A percentile compares a stretch with the other conserved stretches of the same genome.
Evolutionary conservation across 805 yeast genomes (phyloP).

Genomic region (Kuraishia hungarica): DNA sequence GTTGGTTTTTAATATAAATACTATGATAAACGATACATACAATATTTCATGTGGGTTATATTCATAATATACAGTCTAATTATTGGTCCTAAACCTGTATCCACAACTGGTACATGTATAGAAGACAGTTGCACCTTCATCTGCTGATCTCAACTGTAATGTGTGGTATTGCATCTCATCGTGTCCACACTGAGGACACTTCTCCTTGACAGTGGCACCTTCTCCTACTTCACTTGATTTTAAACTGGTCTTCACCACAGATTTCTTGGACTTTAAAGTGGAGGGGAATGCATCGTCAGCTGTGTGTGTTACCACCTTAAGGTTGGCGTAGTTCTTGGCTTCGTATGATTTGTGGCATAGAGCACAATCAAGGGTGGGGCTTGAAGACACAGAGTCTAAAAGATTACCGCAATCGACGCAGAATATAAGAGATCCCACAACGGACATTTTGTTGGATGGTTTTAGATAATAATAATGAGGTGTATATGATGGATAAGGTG

Average conservation of each 20-base stretch:
- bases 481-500: too few relatives aligned
- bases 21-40: not conserved
- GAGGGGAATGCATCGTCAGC: conserved; percentile 95
- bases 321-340: conserved; percentile 52
- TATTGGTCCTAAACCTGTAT: conserved; percentile 90
- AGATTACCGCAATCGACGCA: conserved; percentile 91
- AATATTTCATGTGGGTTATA: too few relatives aligned
- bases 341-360: conserved; percentile 34
- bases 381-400: conserved; percentile 55
- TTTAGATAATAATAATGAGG: too few relatives aligned
- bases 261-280: conserved; percentile 64
- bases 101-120: conserved; percentile 94
- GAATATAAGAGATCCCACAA: conserved; percentile 90
- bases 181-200: conserved; percentile 97
- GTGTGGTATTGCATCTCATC: conserved; percentile 99
- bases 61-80: conserved; percentile 29
- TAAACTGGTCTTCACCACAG: conserved; percentile 83
- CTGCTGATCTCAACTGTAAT: conserved; percentile 92
- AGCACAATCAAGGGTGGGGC: conserved; percentile 46
- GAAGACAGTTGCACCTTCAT: conserved; percentile 99
- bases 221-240: conserved; percentile 75
- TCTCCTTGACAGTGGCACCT: conserved; percentile 95
- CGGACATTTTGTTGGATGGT: conserved; percentile 58
- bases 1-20: too few relatives aligned
- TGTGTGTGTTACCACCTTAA: conserved; percentile 82